Evolutionary conservation across 2,329 filamentous ascomycete species (phyloP).

Genomic region (Elsinoe ampelina): DNA sequence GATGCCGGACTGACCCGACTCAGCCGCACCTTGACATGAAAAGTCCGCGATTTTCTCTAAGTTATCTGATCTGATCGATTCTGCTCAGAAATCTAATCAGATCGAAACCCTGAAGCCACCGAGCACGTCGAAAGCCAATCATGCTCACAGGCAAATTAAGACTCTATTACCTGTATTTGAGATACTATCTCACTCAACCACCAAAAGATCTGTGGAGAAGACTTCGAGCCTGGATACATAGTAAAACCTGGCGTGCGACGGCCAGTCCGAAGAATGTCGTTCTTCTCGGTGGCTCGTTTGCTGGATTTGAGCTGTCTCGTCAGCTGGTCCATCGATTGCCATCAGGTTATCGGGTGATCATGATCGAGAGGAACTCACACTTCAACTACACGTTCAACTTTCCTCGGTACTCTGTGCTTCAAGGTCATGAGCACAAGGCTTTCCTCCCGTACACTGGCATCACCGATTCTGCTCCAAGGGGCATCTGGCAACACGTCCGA

Average conservation of each 20-base stretch:
- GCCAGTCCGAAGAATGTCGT: background rate
- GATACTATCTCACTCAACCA: background rate
- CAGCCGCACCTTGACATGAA: background rate
- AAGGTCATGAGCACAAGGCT: slow-evolving; percentile 13
- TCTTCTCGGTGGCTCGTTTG: background rate
- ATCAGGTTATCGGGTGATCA: background rate
- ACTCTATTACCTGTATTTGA: background rate
- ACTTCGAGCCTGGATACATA: background rate
- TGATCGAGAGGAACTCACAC: slow-evolving; percentile 16
- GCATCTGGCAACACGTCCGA: background rate
- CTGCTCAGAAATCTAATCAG: background rate
- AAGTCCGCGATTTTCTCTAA: background rate
- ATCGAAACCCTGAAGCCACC: background rate
- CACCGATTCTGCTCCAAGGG: background rate
- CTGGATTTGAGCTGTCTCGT: slow-evolving; percentile 11
- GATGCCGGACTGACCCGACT: background rate
- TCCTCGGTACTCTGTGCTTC: slow-evolving; percentile 11
- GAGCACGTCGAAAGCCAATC: background rate
- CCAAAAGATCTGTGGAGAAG: background rate
- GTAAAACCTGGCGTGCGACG: background rate
- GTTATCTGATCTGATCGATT: background rate
- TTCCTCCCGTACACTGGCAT: slow-evolving; percentile 13
- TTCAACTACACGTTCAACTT: slow-evolving; percentile 14
- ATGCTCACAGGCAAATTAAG: background rate
- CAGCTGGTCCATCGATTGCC: slow-evolving; percentile 8